A percentile compares a stretch with the other conserved stretches of the same genome.
These are phyloP conservation scores for Talaromyces liani DNA, from an alignment of 495 filamentous ascomycete genomes.

Conservation along the genomic window DNA sequence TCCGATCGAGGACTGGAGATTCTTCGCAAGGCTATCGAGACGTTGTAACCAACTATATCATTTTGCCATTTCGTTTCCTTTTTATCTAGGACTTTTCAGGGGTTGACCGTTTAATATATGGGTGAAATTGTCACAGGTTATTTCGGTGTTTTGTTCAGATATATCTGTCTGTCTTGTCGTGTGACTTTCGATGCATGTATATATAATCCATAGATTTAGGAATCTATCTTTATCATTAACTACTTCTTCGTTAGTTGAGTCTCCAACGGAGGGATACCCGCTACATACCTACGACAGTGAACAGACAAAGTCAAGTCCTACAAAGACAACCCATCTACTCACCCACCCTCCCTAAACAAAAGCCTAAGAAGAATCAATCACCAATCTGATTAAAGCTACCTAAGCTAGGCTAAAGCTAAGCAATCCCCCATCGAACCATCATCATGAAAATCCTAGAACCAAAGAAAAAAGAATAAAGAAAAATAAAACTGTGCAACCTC, in stretches of 20 bases:
- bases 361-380: neutral
- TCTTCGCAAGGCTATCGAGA: conserved; percentile 68
- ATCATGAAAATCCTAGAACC: neutral
- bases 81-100: neutral
- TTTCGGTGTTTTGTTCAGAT: neutral
- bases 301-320: neutral
- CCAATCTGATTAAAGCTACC: neutral
- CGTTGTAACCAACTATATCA: conserved; percentile 42
- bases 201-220: neutral
- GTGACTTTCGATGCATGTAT: neutral
- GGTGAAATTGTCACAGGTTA: neutral
- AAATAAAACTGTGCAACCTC: neutral
- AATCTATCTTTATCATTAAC: neutral
- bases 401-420: neutral
- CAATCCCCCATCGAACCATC: neutral
- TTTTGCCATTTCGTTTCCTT: neutral
- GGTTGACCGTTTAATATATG: neutral
- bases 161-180: neutral
- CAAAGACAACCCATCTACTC: too few species aligned
- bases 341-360: neutral
- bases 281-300: too few species aligned
- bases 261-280: too few species aligned
- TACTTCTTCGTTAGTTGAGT: neutral
- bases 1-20: conserved; percentile 57
- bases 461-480: neutral